Conservation (phyloP, 192 early-diverging fungal species). For the Paraglomus brasilianum region DNA sequence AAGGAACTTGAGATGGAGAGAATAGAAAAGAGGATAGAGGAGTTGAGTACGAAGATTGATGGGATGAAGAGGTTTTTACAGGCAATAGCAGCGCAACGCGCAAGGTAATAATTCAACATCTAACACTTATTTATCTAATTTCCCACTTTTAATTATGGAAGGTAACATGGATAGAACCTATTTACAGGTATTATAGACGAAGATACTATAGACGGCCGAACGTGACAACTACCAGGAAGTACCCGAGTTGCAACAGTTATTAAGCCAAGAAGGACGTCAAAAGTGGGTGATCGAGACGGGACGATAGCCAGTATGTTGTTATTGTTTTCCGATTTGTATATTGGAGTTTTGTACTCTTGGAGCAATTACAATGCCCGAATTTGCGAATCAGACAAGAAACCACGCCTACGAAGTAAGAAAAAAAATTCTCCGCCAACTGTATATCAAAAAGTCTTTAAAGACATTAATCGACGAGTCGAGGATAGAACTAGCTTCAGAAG, state of each 20-base stretch:
- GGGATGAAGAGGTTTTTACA: too few relatives aligned
- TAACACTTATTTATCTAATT: too few relatives aligned
- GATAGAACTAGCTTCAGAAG: conserved; percentile 11
- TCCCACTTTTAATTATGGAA: too few relatives aligned
- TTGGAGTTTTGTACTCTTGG: background rate
- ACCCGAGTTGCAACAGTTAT: conserved; percentile 21
- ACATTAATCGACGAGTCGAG: conserved; percentile 22
- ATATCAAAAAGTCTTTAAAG: conserved; percentile 20
- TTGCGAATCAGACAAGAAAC: conserved; percentile 17
- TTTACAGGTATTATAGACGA: conserved; percentile 9
- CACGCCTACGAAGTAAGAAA: conserved; percentile 18
- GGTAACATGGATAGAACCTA: too few relatives aligned
- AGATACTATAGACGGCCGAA: conserved; percentile 7
- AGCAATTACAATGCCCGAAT: background rate
- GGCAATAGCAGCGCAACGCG: too few relatives aligned
- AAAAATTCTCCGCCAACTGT: conserved; percentile 16
- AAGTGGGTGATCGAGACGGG: conserved; percentile 23
- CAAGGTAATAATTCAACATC: too few relatives aligned
- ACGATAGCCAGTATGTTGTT: background rate
- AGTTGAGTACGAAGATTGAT: too few relatives aligned
- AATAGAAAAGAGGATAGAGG: too few relatives aligned
- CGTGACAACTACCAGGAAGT: conserved; percentile 26
- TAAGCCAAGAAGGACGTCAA: conserved; percentile 20
- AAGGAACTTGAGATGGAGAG: too few relatives aligned
- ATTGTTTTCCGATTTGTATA: background rate